These are phyloP conservation scores for Ottelia alismoides DNA, from an alignment of 106 monocot genomes.

Conservation along the genomic window DNA sequence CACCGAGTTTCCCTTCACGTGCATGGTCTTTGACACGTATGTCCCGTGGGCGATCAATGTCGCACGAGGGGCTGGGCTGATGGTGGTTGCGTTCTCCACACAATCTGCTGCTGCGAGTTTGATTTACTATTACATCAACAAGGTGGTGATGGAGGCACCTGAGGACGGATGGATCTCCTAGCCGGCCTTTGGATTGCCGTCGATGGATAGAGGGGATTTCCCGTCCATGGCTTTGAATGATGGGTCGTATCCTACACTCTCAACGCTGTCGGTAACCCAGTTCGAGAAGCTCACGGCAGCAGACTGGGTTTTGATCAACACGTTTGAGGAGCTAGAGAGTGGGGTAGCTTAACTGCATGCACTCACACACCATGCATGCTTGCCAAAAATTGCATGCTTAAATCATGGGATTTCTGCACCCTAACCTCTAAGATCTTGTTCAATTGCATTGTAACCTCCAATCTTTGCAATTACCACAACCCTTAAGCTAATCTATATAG, in stretches of 20 bases:
- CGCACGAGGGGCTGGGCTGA: constrained; percentile 17
- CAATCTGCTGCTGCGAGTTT: constrained; percentile 33
- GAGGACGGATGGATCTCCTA: not conserved
- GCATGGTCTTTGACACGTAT: constrained; percentile 40
- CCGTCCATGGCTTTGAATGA: constrained; percentile 20
- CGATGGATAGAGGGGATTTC: constrained; percentile 20
- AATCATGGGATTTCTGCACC: too few species aligned
- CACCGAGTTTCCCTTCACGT: constrained; percentile 17
- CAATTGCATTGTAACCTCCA: too few species aligned
- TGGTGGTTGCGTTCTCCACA: constrained; percentile 38
- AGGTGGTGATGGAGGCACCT: constrained; percentile 14
- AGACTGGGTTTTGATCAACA: constrained; percentile 42
- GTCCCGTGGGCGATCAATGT: constrained; percentile 41
- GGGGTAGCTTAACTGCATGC: too few species aligned
- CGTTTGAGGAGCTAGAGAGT: constrained; percentile 31
- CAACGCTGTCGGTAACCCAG: constrained; percentile 24
- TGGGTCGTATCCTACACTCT: constrained; percentile 17
- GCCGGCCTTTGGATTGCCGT: constrained; percentile 21
- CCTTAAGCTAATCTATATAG: too few species aligned
- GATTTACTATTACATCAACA: constrained; percentile 20
- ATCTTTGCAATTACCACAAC: too few species aligned
- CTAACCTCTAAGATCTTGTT: too few species aligned
- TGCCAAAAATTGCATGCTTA: too few species aligned
- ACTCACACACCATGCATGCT: too few species aligned
- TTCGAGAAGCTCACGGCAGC: constrained; percentile 20